Evolutionary conservation across 306 rosid genomes (phyloP), one percentile per base, ranked within the genome.

Genomic region (Medicago lupulina): DNA sequence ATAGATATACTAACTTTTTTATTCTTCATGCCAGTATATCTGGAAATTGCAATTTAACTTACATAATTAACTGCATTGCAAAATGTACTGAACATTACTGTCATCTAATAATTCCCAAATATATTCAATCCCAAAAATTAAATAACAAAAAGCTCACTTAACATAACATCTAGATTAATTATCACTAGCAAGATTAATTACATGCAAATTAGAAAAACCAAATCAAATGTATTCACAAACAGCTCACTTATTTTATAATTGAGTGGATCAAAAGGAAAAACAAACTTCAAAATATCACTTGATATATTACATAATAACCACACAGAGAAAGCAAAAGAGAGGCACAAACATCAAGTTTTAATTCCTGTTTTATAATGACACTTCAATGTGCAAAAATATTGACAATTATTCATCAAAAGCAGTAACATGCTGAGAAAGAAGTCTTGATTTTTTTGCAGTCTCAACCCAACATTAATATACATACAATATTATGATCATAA

Each of bases 331-430:
- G 12, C 67, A 40, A 34, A 64, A 8, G 58, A 70, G 69, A 71
- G 34, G 75, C 74, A 83, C 40, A 50, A 23, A 68, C 69, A 53
- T 72, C 58, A 39, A 74, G 67, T 65, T 76, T 49, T 41, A 75
- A 58, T 69, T 80, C 43, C 47, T 68, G 54, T 16, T 38, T 38
- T 14, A 18, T 54, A 17, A 74, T 14, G 6, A 80, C 21, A 57
- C 14, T n/a, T 39, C 49, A 58, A 10, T n/a, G 53, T 69, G 46
- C 65, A 83, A 60, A 21, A 34, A 59, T 60, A 12, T 62, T 15
- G 28, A 69, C 58, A 76, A 21, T 46, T 14, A 57, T 34, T 66
- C 31, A 74, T 74, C 66, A 39, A 17, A 17, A 70, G 14, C 74
- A 75, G 2, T 43, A 71, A 74, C 40, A 79, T 31, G 60, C 23